Base-by-base conservation (phyloP, 257 asterid genomes). In the Osmanthus fragrans region DNA sequence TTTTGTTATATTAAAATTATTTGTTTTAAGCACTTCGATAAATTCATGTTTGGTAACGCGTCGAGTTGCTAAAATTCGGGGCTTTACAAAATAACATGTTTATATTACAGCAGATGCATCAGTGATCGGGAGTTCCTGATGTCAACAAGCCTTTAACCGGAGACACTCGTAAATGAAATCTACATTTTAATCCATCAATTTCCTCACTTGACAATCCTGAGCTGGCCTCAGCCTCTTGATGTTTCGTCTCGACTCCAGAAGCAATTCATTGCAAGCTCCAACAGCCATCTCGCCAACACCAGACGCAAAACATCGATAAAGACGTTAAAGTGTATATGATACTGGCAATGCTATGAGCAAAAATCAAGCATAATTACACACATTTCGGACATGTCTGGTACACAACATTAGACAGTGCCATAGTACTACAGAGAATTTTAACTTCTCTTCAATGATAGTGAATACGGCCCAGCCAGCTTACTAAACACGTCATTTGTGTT, bases 401-500 rank as follows among this genome's bases (percentile, higher is more conserved):
- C 11, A 19, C 30, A 21, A 21, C 15, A 58, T 58, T 21, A 21
- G 32, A 58, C 4, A 21, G 30, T 58, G 21, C 4, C 30, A 21
- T 19, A 21, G 66, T 56, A 56, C 66, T 19, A 60, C 18, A 60
- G 18, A 60, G 15, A 60, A 60, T 3, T 60, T 60, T 3, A 23
- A 60, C 33, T 60, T 60, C 29, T 2, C 29, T 2, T 60, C 63
- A 51, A 51, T 21, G 13, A 10, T 25, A 18, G 7, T 25, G 33
- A 21, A 60, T 21, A 7, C 4, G 6, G 32, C 29, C 32, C 29
- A 21, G 68, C 33, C 68, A 21, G 68, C 33, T 60, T 23, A 60
- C 68, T 27, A 21, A 60, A 23, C 68, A 60, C 23, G 33, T 36
- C 75, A 77, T 68, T 40, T 65, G 74, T 65, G 68, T 76, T 86